A percentile compares a stretch with the other conserved stretches of the same genome.
Conservation (phyloP, 2,329 filamentous ascomycete genomes). For the Ceratocystis lukuohia region DNA sequence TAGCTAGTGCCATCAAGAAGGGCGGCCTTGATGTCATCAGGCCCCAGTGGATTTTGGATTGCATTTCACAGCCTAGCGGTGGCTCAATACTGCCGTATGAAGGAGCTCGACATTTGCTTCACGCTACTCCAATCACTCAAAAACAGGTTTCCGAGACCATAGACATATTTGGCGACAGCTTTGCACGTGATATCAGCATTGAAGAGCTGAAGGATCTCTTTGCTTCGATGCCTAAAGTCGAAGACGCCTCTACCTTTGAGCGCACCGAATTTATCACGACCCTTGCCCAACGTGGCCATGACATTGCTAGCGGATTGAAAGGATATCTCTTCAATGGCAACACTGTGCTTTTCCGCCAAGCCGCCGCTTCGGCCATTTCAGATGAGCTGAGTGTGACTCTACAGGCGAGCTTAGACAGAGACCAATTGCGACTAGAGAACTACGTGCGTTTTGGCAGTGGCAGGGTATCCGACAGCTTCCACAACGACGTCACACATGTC, state of each 20-base stretch:
- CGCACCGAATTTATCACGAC: constrained; percentile 37
- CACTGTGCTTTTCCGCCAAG: constrained; percentile 30
- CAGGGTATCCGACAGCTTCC: constrained; percentile 35
- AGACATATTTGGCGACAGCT: constrained; percentile 75
- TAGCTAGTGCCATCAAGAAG: constrained; percentile 65
- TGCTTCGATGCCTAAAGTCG: constrained; percentile 37
- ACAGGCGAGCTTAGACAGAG: constrained; percentile 27
- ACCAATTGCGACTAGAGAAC: constrained; percentile 32
- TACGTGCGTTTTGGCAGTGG: constrained; percentile 60
- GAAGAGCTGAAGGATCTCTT: constrained; percentile 48
- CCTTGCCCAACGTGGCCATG: constrained; percentile 43
- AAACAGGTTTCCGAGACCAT: constrained; percentile 41
- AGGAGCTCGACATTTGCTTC: constrained; percentile 52
- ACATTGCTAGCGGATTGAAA: constrained; percentile 34
- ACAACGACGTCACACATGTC: constrained; percentile 57
- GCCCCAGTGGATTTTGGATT: constrained; percentile 74
- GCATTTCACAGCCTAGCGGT: constrained; percentile 45
- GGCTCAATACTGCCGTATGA: constrained; percentile 51
- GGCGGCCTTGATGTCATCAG: constrained; percentile 59
- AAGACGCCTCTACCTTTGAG: constrained; percentile 28
- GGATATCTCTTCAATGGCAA: constrained; percentile 41
- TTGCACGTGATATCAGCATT: constrained; percentile 50
- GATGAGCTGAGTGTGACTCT: constrained; percentile 22
- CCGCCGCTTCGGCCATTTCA: constrained; percentile 19
- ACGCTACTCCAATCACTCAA: constrained; percentile 43